Conservation (phyloP, 345 rosid genomes). For the Dimocarpus longan region DNA sequence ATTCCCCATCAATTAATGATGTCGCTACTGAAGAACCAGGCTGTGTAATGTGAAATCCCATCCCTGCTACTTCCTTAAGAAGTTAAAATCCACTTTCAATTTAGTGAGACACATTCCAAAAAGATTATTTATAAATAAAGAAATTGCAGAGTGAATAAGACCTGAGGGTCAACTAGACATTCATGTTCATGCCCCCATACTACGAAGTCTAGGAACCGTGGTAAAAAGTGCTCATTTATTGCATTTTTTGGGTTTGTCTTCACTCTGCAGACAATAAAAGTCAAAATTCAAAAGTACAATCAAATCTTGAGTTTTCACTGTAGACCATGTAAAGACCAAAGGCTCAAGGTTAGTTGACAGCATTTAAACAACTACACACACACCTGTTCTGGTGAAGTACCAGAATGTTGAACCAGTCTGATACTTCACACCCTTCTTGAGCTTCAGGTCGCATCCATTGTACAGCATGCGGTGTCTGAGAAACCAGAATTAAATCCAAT, state of each 20-base stretch:
- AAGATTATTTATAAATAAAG: neutral
- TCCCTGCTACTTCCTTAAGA: slow-evolving; percentile 89
- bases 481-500: slow-evolving; percentile 27
- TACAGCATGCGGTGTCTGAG: slow-evolving; percentile 94
- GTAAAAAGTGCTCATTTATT: slow-evolving; percentile 93
- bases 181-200: slow-evolving; percentile 99
- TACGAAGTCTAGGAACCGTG: slow-evolving; percentile 88
- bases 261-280: slow-evolving; percentile 55
- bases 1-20: slow-evolving; percentile 96
- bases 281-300: slow-evolving; percentile 12
- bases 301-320: neutral
- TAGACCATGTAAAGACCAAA: neutral
- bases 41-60: slow-evolving; percentile 99
- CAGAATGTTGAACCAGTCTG: slow-evolving; percentile 98
- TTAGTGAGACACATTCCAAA: slow-evolving; percentile 25
- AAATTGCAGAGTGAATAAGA: slow-evolving; percentile 23
- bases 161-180: slow-evolving; percentile 97
- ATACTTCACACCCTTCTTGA: slow-evolving; percentile 75
- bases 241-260: slow-evolving; percentile 98
- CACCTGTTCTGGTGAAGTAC: slow-evolving; percentile 99
- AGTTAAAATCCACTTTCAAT: slow-evolving; percentile 40
- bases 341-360: neutral
- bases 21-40: slow-evolving; percentile 99
- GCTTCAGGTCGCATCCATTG: slow-evolving; percentile 99
- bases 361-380: neutral